Evolutionary conservation across 441 rosid genomes (phyloP), one percentile per base, ranked within the genome.

Genomic region (Adansonia madagascariensis): DNA sequence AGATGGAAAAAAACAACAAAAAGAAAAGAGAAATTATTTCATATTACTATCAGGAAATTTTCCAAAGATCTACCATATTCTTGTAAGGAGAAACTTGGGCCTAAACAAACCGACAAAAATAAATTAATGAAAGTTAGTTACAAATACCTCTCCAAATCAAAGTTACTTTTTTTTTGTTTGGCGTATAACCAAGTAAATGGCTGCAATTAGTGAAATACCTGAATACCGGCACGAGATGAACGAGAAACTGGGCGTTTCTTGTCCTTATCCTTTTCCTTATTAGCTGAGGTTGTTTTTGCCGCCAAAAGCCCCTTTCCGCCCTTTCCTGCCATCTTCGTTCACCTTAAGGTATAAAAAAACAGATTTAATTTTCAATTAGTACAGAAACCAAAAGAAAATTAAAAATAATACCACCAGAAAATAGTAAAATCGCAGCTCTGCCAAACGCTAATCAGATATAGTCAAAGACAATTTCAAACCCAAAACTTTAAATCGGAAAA

Each of bases 281-380:
- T 92, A 20, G 87, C 86, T 10, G 95, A 92, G 4, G 93, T 86
- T 39, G 98, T 90, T 81, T 93, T 95, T 1, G 89, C 89, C 1
- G 98, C 97, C 78, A 92, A 78, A 12, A 95, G 93, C 59, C 98
- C 98, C 81, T 95, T 95, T 52, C 98, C 98, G 66, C 98, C 98
- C 77, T 95, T 95, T 20, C 98, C 98, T 50, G 94, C 96, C 98
- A 94, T 94, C 59, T 59, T 81, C 65, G 49, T 69, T 44, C 75
- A 50, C 84, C 55, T 75, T 20, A 17, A 31, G 35, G 55, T 17
- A 2, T 31, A 10, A 2, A 50, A 27, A 50, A 3, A 4, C 15
- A 56, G 3, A 27, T 22, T 43, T 5, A 14, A 1, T 12, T 69
- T 27, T 49, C 43, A 24, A 24, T 69, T 7, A 46, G 24, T 2